Base-by-base conservation (phyloP, 257 asterid species). In the Handroanthus guayacan region DNA sequence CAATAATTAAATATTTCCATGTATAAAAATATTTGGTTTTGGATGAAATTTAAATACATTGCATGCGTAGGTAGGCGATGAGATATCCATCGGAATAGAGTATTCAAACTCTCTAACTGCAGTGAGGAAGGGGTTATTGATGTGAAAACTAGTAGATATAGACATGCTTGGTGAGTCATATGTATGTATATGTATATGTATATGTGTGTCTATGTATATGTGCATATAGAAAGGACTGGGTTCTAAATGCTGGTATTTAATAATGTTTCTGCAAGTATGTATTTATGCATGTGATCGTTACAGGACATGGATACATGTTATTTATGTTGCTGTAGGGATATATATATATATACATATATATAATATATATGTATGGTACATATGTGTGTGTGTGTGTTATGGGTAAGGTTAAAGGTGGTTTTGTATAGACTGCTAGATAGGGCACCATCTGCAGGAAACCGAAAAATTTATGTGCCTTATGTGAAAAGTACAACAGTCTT, bases 371-470 rank as follows among this genome's bases (percentile, higher is more conserved):
- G 31, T 66, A 41, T 52, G 39, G 73, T 68, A 67, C 79, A 31
- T 77, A 65, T 77, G 31, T 25, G 31, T 25, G 31, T 25, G 31
- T 25, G 31, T 25, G 31, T 25, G 31, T 25, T 0, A 25, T 25
- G 31, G 76, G 78, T 69, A 78, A 82, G 47, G 61, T 72, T 79
- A 71, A 72, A 69, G 78, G 34, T 65, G 68, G 31, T 75, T 78
- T 62, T 67, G 2, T 45, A 41, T 69, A 55, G 70, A 38, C 57
- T 61, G 43, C 71, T 79, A 72, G 74, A 74, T 58, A 65, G 76
- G 84, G 76, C 69, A 67, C 67, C 84, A 68, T 79, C 75, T 68
- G 82, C 60, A 76, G 78, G 14, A 73, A 72, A 80, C 73, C 62
- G 75, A 55, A 62, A 16, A 25, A 38, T 68, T 18, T 65, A 6